Base-by-base conservation (phyloP, 371 early-diverging fungal species). In the Actinomortierella wolfii region DNA sequence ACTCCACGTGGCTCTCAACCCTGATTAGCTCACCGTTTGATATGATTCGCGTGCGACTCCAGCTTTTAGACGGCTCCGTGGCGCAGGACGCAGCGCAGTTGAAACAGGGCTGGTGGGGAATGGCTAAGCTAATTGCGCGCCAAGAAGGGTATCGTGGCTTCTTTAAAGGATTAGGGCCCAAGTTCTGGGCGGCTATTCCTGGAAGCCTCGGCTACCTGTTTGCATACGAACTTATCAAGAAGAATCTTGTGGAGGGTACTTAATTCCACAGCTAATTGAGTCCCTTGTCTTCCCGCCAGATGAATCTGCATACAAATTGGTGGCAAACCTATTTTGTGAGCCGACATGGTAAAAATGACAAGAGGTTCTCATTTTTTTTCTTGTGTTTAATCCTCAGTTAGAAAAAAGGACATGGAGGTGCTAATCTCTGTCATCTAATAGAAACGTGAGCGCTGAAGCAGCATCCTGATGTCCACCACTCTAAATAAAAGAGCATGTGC, bases 101-200 rank as follows among this genome's bases (percentile, higher is more conserved):
- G 17, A 61, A 61, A 56, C 64, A 61, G 56, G 71, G 71, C 14
- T 70, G 71, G 71, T 65, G 65, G 65, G 61, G 65, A 3, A 70
- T 70, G 71, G 61, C 61, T 2, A 70, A 70, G 41, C 5, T 70
- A 43, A 70, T 70, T 52, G 71, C 71, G 24, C 64, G 53, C 43
- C 61, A 70, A 44, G 71, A 70, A 43, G 71, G 71, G 7, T 23
- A 55, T 2, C 65, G 71, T 9, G 71, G 71, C 18, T 70, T 70
- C 65, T 70, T 70, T 26, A 70, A 70, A 42, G 71, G 71, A 1
- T 61, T 70, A 65, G 56, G 64, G 1, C 71, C 71, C 29, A 70
- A 70, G 56, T 42, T 70, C 17, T 64, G 64, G 61, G 71, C 65
- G 0, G 49, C 71, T 4, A 64, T 70, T 34, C 71, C 71, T 15